Conservation (phyloP, 2,329 filamentous ascomycete species). For the Pseudocercospora ulei region DNA sequence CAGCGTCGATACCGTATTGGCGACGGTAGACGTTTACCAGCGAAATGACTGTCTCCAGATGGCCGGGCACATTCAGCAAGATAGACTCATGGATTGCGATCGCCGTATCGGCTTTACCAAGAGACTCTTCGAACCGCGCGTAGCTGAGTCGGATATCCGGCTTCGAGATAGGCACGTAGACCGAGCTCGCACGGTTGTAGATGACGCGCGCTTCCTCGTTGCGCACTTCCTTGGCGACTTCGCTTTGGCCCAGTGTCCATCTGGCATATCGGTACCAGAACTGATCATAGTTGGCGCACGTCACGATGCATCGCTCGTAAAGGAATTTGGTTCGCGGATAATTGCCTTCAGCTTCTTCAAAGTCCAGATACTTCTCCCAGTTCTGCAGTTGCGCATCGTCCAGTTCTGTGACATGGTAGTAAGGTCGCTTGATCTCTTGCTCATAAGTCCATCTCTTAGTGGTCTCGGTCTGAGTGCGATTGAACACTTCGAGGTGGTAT, state of each 20-base stretch:
- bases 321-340: constrained; percentile 66
- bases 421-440: constrained; percentile 85
- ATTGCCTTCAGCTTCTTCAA: constrained; percentile 78
- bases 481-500: constrained; percentile 71
- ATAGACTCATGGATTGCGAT: constrained; percentile 77
- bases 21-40: constrained; percentile 79
- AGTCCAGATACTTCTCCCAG: constrained; percentile 95
- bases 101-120: constrained; percentile 64
- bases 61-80: constrained; percentile 63
- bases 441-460: constrained; percentile 93
- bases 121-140: constrained; percentile 87
- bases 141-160: constrained; percentile 80
- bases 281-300: constrained; percentile 89
- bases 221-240: constrained; percentile 79
- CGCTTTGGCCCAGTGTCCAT: constrained; percentile 76
- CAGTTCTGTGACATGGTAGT: constrained; percentile 91
- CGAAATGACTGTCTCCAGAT: constrained; percentile 78
- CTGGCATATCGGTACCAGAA: constrained; percentile 96
- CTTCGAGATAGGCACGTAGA: constrained; percentile 78
- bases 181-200: constrained; percentile 72
- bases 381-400: constrained; percentile 75
- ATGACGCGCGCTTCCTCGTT: constrained; percentile 77
- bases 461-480: constrained; percentile 73
- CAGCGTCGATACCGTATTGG: constrained; percentile 71
- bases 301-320: constrained; percentile 88